A percentile compares a stretch with the other conserved stretches of the same genome.
phyloP scores from a whole-genome alignment of 371 early-diverging fungal species.

The Conidiobolus incongruus region DNA sequence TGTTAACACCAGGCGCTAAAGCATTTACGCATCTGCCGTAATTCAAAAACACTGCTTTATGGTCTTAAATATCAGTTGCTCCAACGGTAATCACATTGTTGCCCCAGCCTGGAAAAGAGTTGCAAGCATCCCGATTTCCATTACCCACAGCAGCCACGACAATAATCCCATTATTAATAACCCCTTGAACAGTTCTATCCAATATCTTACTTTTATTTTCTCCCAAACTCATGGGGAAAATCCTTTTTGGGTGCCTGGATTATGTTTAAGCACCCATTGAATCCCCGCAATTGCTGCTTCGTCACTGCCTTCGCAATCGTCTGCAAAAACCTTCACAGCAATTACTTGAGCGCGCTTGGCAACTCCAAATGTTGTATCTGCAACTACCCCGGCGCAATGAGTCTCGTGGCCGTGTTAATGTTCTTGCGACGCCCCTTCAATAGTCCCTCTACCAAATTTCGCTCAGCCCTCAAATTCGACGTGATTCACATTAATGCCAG shows the following conservation, averaged over 20 bases:
- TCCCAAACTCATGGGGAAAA: conserved; percentile 42
- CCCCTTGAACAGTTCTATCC: conserved; percentile 37
- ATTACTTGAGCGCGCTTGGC: conserved; percentile 36
- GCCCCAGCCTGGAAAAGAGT: conserved; percentile 54
- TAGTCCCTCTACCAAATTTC: conserved; percentile 46
- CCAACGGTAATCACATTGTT: conserved; percentile 68
- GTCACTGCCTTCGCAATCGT: conserved; percentile 8
- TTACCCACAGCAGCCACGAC: conserved; percentile 64
- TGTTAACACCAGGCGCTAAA: conserved; percentile 11
- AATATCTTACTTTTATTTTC: conserved; percentile 32
- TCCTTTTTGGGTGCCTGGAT: conserved; percentile 13
- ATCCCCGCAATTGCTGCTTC: conserved; percentile 6
- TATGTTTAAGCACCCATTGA: conserved; percentile 5
- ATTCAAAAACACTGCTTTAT: conserved; percentile 38
- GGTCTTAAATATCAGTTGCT: conserved; percentile 34
- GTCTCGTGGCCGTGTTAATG: conserved; percentile 58
- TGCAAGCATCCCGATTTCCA: conserved; percentile 50
- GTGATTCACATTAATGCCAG: conserved; percentile 45
- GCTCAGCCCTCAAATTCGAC: conserved; percentile 79
- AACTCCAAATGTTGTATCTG: conserved; percentile 39
- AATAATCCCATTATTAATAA: conserved; percentile 27
- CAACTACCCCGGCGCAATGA: conserved; percentile 42
- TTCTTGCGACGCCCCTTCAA: conserved; percentile 46
- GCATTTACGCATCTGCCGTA: conserved; percentile 11
- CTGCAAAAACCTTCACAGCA: conserved; percentile 26